Percentiles rank a stretch among this genome's conserved stretches.
These are phyloP conservation scores for Suillus brevipes DNA, from an alignment of 768 basidiomycete genomes.

Conservation along the genomic window DNA sequence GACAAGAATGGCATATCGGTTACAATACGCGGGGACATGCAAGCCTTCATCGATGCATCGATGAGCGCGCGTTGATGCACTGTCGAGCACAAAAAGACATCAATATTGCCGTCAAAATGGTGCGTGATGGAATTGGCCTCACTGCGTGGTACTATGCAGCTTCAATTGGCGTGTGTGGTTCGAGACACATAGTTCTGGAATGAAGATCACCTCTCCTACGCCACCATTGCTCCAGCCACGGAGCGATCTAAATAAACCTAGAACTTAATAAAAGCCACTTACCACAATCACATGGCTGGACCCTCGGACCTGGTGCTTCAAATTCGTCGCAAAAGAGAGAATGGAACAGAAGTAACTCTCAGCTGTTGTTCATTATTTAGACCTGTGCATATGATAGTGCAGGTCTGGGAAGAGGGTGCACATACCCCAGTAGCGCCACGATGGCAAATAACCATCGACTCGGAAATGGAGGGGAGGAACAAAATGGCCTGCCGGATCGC, in stretches of 20 bases:
- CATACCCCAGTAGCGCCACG: not conserved
- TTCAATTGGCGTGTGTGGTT: not conserved
- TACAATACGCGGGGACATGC: not conserved
- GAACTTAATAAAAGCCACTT: not conserved
- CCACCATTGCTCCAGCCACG: not conserved
- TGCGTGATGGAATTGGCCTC: not conserved
- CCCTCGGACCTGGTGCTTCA: not conserved
- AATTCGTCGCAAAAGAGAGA: not conserved
- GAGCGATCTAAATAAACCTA: not conserved
- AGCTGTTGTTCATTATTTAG: not conserved
- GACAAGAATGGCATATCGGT: not conserved
- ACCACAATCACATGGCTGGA: not conserved
- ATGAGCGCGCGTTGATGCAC: not conserved
- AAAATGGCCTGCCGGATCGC: not conserved
- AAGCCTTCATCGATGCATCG: not conserved
- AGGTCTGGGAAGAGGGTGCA: not conserved
- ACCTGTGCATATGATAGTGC: not conserved
- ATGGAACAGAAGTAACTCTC: slow-evolving; percentile 4
- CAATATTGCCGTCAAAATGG: too few species aligned
- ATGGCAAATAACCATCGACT: not conserved
- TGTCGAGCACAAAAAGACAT: not conserved
- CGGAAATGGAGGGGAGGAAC: not conserved
- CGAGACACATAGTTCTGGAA: not conserved
- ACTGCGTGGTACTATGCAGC: not conserved
- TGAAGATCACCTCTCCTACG: not conserved